Evolutionary conservation across 2,329 filamentous ascomycete genomes (phyloP), one percentile per base, ranked within the genome.

Genomic region (Penicillium sp.): DNA sequence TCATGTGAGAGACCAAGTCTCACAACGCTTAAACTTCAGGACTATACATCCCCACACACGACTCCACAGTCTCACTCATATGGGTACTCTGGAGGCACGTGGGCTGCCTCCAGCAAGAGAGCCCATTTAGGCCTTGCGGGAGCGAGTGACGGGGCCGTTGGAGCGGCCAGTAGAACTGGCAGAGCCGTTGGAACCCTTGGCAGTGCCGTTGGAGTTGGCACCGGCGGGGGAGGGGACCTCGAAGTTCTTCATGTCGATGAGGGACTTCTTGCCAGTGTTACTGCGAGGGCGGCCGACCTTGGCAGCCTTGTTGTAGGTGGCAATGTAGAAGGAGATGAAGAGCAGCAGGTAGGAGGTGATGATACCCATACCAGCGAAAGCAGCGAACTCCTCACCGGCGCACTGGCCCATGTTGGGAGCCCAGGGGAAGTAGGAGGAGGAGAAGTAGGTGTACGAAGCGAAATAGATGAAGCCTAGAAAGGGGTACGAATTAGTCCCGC

Each of bases 301-400:
- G 65, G 70, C 70, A 40, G 85, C 87, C 85, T 93, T 94, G 76
- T 87, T 87, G 78, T 99, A 99, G 65, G 94, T 99, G 69, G 93
- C 93, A 71, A 96, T 86, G 86, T 98, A 99, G 89, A 99, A 99
- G 56, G 91, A 94, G 82, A 99, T 97, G 88, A 99, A 99, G 70
- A 99, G 91, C 67, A 98, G 86, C 63, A 99, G 88, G 87, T 98
- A 99, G 35, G 92, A 96, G 82, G 88, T 93, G 76, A 99, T 85
- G 73, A 97, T 96, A 69, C 85, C 91, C 72, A 97, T 96, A 71
- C 94, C 94, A 63, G 93, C 86, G 75, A 97, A 92, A 49, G 94
- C 94, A 53, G 94, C 94, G 74, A 97, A 98, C 81, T 98, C 95
- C 84, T 98, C 94, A 74, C 94, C 94, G 44, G 94, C 92, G 79